Percentiles rank a stretch among this genome's conserved stretches.
Conservation (phyloP, 441 rosid species). For the Gossypium lobatum region DNA sequence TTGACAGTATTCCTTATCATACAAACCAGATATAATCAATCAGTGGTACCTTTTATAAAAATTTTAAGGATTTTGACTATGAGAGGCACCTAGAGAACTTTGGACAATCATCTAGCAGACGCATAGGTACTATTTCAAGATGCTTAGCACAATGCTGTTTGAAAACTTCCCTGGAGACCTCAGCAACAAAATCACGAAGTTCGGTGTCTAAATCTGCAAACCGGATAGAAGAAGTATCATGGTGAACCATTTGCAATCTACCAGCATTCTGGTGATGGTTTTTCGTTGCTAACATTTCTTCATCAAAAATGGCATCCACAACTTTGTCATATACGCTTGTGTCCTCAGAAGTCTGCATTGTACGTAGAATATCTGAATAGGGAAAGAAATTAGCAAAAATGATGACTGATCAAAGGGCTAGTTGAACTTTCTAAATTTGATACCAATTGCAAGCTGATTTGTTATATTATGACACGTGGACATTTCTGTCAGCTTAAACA, state of each 20-base stretch:
- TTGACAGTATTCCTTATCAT: slow-evolving; percentile 76
- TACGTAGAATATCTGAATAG: slow-evolving; percentile 64
- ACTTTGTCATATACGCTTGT: slow-evolving; percentile 79
- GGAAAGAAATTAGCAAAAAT: slow-evolving; percentile 22
- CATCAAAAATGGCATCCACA: slow-evolving; percentile 76
- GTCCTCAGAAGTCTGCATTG: slow-evolving; percentile 89
- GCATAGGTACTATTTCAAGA: slow-evolving; percentile 71
- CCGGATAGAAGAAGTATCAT: slow-evolving; percentile 44
- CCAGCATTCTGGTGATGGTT: slow-evolving; percentile 41
- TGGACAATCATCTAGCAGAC: slow-evolving; percentile 59
- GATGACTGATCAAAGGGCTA: background rate
- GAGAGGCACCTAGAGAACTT: slow-evolving; percentile 51
- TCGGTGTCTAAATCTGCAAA: slow-evolving; percentile 64
- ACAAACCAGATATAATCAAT: slow-evolving; percentile 27
- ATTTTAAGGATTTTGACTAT: background rate
- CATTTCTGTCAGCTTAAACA: slow-evolving; percentile 2
- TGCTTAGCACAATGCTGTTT: slow-evolving; percentile 85
- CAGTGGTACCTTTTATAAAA: slow-evolving; percentile 11
- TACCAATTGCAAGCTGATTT: background rate
- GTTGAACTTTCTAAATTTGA: background rate
- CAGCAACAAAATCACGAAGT: slow-evolving; percentile 75
- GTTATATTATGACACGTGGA: background rate
- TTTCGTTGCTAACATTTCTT: slow-evolving; percentile 52
- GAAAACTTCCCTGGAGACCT: slow-evolving; percentile 72
- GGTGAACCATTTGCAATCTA: slow-evolving; percentile 33